Percentiles rank a stretch among this genome's conserved stretches.
Evolutionary conservation across 257 asterid species (phyloP).

Genomic region (Pogostemon cablin): DNA sequence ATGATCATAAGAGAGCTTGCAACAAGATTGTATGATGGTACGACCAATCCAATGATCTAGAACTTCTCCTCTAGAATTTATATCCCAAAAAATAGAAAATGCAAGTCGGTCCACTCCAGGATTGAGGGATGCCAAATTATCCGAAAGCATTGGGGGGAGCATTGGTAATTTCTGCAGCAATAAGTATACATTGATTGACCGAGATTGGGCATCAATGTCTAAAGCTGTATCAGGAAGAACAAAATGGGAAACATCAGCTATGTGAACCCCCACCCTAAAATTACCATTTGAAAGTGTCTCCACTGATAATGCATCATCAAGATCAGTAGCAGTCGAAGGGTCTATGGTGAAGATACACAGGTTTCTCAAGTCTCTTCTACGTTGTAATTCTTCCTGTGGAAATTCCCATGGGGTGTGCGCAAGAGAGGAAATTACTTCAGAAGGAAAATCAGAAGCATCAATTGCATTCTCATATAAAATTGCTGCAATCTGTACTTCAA

Average conservation of each 20-base stretch:
- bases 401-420: slow-evolving; percentile 66
- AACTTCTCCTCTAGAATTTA: slow-evolving; percentile 66
- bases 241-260: slow-evolving; percentile 85
- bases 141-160: slow-evolving; percentile 76
- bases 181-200: slow-evolving; percentile 56
- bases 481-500: slow-evolving; percentile 80
- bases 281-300: slow-evolving; percentile 52
- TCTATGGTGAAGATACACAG: slow-evolving; percentile 78
- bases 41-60: slow-evolving; percentile 84
- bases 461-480: slow-evolving; percentile 77
- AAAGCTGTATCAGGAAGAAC: slow-evolving; percentile 75
- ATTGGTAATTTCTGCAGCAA: slow-evolving; percentile 52
- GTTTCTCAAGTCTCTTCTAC: slow-evolving; percentile 67
- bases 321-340: slow-evolving; percentile 81
- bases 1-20: slow-evolving; percentile 89
- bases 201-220: slow-evolving; percentile 63
- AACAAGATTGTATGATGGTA: slow-evolving; percentile 69
- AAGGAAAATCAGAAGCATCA: slow-evolving; percentile 66
- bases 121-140: slow-evolving; percentile 74
- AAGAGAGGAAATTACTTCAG: slow-evolving; percentile 65
- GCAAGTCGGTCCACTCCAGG: slow-evolving; percentile 90
- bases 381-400: slow-evolving; percentile 58
- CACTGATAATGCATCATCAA: slow-evolving; percentile 88
- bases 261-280: slow-evolving; percentile 85
- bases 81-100: slow-evolving; percentile 84